Evolutionary conservation across 1,284 basidiomycete genomes (phyloP).

Genomic region (Austropuccinia psidii): DNA sequence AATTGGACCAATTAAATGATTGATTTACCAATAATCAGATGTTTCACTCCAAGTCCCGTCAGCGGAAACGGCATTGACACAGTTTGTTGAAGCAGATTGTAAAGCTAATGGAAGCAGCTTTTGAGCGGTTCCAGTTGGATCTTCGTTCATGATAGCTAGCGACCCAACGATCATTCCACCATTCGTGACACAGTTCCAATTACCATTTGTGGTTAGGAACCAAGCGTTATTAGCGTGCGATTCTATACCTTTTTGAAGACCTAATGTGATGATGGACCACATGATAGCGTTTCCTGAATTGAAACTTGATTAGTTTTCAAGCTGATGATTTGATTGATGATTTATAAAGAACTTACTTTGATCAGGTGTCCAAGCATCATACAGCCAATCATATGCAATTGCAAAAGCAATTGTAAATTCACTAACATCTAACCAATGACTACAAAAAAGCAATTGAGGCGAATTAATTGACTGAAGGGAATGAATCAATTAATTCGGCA

Average conservation of each 20-base stretch:
- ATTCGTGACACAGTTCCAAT: conserved; percentile 99
- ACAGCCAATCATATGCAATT: conserved; percentile 89
- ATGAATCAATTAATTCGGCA: background rate
- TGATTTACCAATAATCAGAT: conserved; percentile 71
- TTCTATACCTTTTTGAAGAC: conserved; percentile 45
- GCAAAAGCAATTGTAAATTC: conserved; percentile 80
- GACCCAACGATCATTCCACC: conserved; percentile 79
- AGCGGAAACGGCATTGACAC: conserved; percentile 56
- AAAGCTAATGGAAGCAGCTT: conserved; percentile 63
- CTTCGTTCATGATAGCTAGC: conserved; percentile 79
- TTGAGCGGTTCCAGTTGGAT: conserved; percentile 64
- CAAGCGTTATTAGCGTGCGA: conserved; percentile 42
- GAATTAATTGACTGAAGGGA: background rate
- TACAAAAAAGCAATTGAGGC: conserved; percentile 63
- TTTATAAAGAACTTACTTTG: conserved; percentile 2
- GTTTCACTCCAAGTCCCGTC: conserved; percentile 97
- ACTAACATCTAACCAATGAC: conserved; percentile 87
- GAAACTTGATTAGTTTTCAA: conserved; percentile 41
- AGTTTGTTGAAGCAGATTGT: conserved; percentile 69
- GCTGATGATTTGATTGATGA: background rate
- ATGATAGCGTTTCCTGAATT: conserved; percentile 57
- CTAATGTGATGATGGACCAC: conserved; percentile 59
- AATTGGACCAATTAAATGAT: background rate
- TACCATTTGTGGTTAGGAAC: conserved; percentile 56
- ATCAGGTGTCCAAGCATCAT: conserved; percentile 65